A percentile compares a stretch with the other conserved stretches of the same genome.
Conservation (phyloP, 208 protist genomes). For the Sergeia podlipaevii region DNA sequence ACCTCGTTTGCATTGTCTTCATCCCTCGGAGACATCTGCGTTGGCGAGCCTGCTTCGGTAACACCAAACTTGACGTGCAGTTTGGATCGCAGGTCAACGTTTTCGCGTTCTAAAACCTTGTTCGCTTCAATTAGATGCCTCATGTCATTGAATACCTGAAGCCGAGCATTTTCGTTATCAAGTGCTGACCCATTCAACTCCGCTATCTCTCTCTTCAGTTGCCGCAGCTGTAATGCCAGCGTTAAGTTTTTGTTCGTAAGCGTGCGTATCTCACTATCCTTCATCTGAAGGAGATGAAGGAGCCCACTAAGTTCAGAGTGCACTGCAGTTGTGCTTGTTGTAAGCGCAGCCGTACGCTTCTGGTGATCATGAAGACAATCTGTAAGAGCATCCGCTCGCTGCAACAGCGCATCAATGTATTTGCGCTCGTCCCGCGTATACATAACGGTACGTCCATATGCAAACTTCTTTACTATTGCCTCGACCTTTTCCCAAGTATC, state of each 20-base stretch:
- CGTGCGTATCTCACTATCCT: slow-evolving; percentile 41
- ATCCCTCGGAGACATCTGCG: not conserved
- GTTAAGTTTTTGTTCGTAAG: slow-evolving; percentile 37
- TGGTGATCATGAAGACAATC: slow-evolving; percentile 1
- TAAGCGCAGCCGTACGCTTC: slow-evolving; percentile 10
- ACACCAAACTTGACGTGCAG: slow-evolving; percentile 20
- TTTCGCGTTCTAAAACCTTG: slow-evolving; percentile 68
- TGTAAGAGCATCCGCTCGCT: no score
- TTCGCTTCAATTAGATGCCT: slow-evolving; percentile 65
- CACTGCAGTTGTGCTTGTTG: slow-evolving; percentile 13
- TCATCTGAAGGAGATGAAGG: slow-evolving; percentile 46
- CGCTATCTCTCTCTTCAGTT: slow-evolving; percentile 37
- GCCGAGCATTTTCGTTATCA: slow-evolving; percentile 11
- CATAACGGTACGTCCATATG: slow-evolving; percentile 36
- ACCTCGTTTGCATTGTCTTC: not conserved
- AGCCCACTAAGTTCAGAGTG: slow-evolving; percentile 54
- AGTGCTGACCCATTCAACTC: slow-evolving; percentile 13
- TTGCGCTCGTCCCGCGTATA: slow-evolving; percentile 24
- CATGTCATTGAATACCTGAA: slow-evolving; percentile 41
- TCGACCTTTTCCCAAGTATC: slow-evolving; percentile 78
- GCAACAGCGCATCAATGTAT: slow-evolving; percentile 16
- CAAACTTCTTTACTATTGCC: slow-evolving; percentile 61
- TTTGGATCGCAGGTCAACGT: slow-evolving; percentile 28
- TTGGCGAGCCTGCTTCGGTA: not conserved
- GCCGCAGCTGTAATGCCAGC: slow-evolving; percentile 38